A percentile compares a stretch with the other conserved stretches of the same genome.
Conservation (phyloP, 2,329 filamentous ascomycete species). For the Didymella pinodella region DNA sequence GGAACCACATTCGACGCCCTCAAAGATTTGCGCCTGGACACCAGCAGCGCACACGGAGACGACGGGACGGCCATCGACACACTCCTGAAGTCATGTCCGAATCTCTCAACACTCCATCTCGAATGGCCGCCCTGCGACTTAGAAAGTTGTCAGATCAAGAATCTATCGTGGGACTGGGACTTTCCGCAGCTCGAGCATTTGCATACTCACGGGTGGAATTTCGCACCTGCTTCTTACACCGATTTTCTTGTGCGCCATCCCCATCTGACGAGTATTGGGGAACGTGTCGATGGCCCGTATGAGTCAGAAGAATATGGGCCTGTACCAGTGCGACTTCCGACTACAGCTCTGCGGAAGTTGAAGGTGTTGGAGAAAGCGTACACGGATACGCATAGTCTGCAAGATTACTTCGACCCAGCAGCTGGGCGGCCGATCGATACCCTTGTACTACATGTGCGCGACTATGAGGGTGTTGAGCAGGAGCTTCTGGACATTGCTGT, state of each 20-base stretch:
- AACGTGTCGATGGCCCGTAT: slow-evolving; percentile 1
- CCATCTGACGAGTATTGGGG: background rate
- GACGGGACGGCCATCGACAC: slow-evolving; percentile 1
- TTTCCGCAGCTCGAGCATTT: background rate
- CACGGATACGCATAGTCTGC: background rate
- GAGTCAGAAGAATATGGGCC: background rate
- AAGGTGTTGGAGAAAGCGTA: background rate
- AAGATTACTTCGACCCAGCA: background rate
- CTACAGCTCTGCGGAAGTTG: background rate
- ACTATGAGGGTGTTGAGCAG: background rate
- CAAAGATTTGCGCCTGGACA: background rate
- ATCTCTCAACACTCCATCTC: background rate
- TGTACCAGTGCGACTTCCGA: background rate
- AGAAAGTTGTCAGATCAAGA: background rate
- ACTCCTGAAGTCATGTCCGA: background rate
- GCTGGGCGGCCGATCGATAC: background rate
- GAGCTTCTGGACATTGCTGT: background rate
- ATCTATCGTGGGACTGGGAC: slow-evolving; percentile 2
- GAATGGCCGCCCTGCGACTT: slow-evolving; percentile 4
- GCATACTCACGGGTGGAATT: background rate
- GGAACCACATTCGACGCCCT: background rate
- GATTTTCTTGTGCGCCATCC: slow-evolving; percentile 3
- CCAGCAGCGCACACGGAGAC: background rate
- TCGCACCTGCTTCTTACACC: background rate
- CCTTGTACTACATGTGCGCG: background rate